phyloP scores from a whole-genome alignment of 106 monocot species.

The Vanilla planifolia region DNA sequence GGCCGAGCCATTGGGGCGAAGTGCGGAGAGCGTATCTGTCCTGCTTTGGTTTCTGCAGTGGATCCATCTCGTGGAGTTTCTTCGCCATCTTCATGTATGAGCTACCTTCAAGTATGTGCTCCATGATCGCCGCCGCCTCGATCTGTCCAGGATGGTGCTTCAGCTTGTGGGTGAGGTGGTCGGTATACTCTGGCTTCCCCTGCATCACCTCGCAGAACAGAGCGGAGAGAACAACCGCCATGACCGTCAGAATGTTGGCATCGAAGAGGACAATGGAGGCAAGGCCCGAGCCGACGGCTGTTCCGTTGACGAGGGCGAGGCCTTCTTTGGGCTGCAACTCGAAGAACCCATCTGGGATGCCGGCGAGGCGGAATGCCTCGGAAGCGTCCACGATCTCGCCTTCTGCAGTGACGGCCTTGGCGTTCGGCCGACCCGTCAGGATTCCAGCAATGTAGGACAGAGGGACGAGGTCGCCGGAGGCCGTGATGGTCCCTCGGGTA shows the following conservation, averaged over 20 bases:
- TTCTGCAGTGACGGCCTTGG: conserved; percentile 24
- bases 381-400: conserved; percentile 20
- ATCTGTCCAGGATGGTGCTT: conserved; percentile 41
- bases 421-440: conserved; percentile 54
- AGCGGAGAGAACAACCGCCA: conserved; percentile 25
- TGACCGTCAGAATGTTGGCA: conserved; percentile 21
- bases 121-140: conserved; percentile 39
- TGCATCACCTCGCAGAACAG: conserved; percentile 40
- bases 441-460: conserved; percentile 62
- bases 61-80: conserved; percentile 29
- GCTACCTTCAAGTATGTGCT: conserved; percentile 32
- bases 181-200: conserved; percentile 36
- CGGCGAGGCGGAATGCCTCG: conserved; percentile 32
- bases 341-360: conserved; percentile 34
- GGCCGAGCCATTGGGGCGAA: conserved; percentile 41
- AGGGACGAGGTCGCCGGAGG: conserved; percentile 45
- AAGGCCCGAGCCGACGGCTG: conserved; percentile 37
- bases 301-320: conserved; percentile 39
- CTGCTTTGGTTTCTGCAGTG: conserved; percentile 35
- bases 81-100: conserved; percentile 36
- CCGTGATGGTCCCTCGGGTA: conserved; percentile 34
- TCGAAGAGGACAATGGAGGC: conserved; percentile 32
- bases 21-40: conserved; percentile 33
- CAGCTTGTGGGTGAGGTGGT: conserved; percentile 35
- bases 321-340: conserved; percentile 50